Percentiles rank a stretch among this genome's conserved stretches.
Evolutionary conservation across 1,139 yeast species (phyloP).

Genomic region (Eremothecium cymbalariae): DNA sequence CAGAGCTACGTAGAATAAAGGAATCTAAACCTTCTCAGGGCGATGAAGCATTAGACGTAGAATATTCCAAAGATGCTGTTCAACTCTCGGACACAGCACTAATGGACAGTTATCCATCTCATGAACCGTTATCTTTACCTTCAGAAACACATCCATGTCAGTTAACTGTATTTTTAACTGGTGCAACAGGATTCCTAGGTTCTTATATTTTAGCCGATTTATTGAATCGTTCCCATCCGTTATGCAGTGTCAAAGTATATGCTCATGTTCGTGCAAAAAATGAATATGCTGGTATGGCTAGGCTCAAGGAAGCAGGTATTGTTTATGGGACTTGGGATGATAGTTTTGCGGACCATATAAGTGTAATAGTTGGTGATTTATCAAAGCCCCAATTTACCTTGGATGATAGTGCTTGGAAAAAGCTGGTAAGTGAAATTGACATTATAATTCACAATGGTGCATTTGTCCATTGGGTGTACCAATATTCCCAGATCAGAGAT

Average conservation of each 20-base stretch:
- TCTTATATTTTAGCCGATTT: constrained; percentile 76
- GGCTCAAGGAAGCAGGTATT: constrained; percentile 67
- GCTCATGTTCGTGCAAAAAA: constrained; percentile 89
- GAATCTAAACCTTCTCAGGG: constrained; percentile 10
- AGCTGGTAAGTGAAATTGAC: constrained; percentile 55
- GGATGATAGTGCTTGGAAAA: constrained; percentile 46
- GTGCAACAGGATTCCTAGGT: constrained; percentile 95
- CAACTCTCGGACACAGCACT: constrained; percentile 44
- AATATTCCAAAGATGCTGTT: constrained; percentile 71
- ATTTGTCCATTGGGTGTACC: constrained; percentile 97
- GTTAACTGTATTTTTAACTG: constrained; percentile 67
- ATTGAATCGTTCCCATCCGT: constrained; percentile 41
- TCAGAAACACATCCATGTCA: constrained; percentile 22
- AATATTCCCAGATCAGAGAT: constrained; percentile 80
- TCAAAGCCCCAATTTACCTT: constrained; percentile 67
- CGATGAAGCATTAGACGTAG: constrained; percentile 29
- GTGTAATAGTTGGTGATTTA: constrained; percentile 78
- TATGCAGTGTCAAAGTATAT: constrained; percentile 47
- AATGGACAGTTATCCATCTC: constrained; percentile 34
- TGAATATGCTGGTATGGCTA: constrained; percentile 58
- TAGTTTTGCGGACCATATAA: constrained; percentile 47
- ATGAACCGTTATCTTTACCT: constrained; percentile 30
- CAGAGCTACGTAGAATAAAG: constrained; percentile 48
- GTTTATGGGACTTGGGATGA: constrained; percentile 82
- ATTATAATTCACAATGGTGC: constrained; percentile 95